These are phyloP conservation scores for Nepenthes mirabilis DNA, from an alignment of 148 eudicot species.

Conservation along the genomic window DNA sequence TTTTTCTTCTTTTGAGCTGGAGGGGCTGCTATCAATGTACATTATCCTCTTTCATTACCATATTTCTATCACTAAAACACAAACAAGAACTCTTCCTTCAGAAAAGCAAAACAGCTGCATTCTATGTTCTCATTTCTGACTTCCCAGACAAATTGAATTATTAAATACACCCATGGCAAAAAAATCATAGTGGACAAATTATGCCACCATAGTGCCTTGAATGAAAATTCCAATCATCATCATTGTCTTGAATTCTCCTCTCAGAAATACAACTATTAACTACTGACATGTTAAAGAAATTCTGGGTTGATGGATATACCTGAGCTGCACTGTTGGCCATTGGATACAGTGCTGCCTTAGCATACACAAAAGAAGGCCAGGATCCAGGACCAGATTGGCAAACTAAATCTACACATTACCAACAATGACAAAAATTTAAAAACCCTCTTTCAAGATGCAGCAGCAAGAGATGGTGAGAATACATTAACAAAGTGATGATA, in stretches of 20 bases:
- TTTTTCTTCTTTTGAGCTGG: no score
- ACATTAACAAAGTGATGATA: background rate
- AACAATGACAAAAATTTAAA: background rate
- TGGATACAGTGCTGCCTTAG: conserved; percentile 85
- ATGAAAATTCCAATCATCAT: background rate
- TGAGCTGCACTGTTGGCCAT: conserved; percentile 97
- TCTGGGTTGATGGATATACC: conserved; percentile 27
- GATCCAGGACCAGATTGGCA: conserved; percentile 99
- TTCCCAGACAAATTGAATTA: no score
- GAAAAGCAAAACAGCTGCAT: no score
- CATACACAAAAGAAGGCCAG: conserved; percentile 85
- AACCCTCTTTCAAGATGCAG: background rate
- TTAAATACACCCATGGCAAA: no score
- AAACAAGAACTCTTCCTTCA: no score
- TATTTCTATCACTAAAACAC: no score
- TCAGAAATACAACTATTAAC: no score
- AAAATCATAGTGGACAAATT: background rate
- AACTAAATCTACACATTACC: conserved; percentile 57
- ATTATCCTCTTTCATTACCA: no score
- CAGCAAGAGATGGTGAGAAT: background rate
- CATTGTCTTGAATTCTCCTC: background rate
- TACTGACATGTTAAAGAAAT: conserved; percentile 4
- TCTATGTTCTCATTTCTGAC: no score
- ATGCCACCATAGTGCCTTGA: background rate
- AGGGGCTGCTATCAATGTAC: no score